Conservation (phyloP, 257 asterid species). For the Solanum bulbocastanum region DNA sequence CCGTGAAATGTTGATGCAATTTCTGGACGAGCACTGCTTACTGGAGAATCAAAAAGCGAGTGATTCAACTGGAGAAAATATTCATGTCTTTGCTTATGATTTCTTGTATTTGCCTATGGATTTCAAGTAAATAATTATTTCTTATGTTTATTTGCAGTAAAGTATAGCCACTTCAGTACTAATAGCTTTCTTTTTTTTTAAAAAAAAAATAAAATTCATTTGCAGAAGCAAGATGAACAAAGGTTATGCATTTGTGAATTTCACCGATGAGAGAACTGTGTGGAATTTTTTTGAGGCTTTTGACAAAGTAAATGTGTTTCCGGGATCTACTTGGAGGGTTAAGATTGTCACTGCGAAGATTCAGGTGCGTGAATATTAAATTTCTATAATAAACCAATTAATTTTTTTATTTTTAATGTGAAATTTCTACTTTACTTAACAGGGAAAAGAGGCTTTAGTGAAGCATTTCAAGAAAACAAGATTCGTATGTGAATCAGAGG, state of each 20-base stretch:
- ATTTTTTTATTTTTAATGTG: not conserved
- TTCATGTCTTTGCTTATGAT: conserved; percentile 31
- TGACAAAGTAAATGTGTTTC: conserved; percentile 9
- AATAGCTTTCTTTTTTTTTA: not conserved
- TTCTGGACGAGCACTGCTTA: conserved; percentile 37
- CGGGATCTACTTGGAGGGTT: conserved; percentile 15
- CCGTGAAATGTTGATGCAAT: conserved; percentile 16
- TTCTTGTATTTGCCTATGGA: conserved; percentile 59
- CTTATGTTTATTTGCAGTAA: not conserved
- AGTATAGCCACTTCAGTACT: not conserved
- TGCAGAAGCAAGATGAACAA: conserved; percentile 30
- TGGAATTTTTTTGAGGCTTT: conserved; percentile 26
- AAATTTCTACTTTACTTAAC: not conserved
- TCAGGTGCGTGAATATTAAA: conserved; percentile 26
- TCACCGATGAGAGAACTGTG: conserved; percentile 25
- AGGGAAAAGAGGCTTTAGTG: conserved; percentile 53
- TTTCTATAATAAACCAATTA: not conserved
- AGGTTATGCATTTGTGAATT: conserved; percentile 71
- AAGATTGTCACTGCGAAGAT: conserved; percentile 42
- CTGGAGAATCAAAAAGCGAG: conserved; percentile 17
- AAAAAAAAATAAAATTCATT: not conserved
- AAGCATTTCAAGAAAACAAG: conserved; percentile 13
- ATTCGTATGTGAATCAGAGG: conserved; percentile 42
- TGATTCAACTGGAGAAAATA: not conserved
- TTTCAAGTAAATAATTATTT: conserved; percentile 25